Evolutionary conservation across 2,329 filamentous ascomycete genomes (phyloP).

Genomic region (Botrytis byssoidea): DNA sequence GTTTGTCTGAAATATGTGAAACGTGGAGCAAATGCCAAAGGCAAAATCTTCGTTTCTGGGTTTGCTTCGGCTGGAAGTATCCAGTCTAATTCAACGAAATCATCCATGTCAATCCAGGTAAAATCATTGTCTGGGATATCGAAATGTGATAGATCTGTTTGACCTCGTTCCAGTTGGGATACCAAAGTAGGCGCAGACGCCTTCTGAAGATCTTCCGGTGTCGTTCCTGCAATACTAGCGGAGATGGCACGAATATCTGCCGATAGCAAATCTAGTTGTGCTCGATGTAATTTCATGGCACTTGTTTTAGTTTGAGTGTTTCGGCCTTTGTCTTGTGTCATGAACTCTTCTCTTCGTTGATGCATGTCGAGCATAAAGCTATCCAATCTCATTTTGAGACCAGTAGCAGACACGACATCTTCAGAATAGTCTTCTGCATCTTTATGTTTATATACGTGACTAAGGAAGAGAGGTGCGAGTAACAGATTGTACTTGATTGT

Average conservation of each 20-base stretch:
- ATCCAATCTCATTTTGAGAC: constrained; percentile 92
- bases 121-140: constrained; percentile 94
- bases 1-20: constrained; percentile 98
- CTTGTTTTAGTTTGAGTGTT: constrained; percentile 79
- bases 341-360: constrained; percentile 88
- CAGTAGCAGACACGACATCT: constrained; percentile 81
- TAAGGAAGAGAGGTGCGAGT: constrained; percentile 87
- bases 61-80: constrained; percentile 86
- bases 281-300: constrained; percentile 93
- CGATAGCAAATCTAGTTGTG: constrained; percentile 85
- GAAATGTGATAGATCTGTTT: constrained; percentile 79
- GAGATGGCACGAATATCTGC: constrained; percentile 93
- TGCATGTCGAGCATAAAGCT: constrained; percentile 98
- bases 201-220: constrained; percentile 70
- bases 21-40: constrained; percentile 86
- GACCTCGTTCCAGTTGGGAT: constrained; percentile 54
- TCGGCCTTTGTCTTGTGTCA: constrained; percentile 72
- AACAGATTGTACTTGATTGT: constrained; percentile 98
- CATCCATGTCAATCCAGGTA: constrained; percentile 99
- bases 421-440: constrained; percentile 84
- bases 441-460: constrained; percentile 98
- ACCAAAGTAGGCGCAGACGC: constrained; percentile 51
- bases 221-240: constrained; percentile 80
- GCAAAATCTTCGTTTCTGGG: constrained; percentile 90
- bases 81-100: constrained; percentile 98